phyloP scores from a whole-genome alignment of 1,284 basidiomycete genomes.

The Chalciporus sp. region DNA sequence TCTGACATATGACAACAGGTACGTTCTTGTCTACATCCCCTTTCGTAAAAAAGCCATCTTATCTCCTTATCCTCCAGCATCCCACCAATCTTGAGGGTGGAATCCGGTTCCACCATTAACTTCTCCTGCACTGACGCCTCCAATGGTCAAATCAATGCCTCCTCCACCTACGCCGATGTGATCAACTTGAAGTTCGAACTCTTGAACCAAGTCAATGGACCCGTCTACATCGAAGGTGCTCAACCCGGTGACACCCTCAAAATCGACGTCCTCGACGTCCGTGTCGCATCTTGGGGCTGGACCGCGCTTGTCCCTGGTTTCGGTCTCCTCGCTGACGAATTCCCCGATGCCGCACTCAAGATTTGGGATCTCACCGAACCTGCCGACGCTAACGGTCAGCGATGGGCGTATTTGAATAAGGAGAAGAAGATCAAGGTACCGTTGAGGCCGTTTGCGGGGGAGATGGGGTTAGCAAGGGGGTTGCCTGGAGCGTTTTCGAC shows the following conservation, averaged over 20 bases:
- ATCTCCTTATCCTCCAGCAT: constrained; percentile 39
- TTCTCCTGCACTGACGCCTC: constrained; percentile 66
- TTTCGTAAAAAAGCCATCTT: background rate
- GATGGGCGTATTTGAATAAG: constrained; percentile 51
- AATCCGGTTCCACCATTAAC: constrained; percentile 55
- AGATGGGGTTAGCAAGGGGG: constrained; percentile 66
- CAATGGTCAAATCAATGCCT: constrained; percentile 57
- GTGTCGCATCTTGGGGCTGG: constrained; percentile 63
- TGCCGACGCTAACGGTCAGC: constrained; percentile 34
- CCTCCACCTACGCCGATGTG: constrained; percentile 42
- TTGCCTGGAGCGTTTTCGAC: constrained; percentile 55
- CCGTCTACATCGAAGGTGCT: constrained; percentile 53
- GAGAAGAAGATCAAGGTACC: constrained; percentile 49
- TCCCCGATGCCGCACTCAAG: constrained; percentile 50
- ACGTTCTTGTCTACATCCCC: constrained; percentile 1
- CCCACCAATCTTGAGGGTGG: constrained; percentile 47
- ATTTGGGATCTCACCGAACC: constrained; percentile 47
- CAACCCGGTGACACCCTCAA: constrained; percentile 58
- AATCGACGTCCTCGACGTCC: constrained; percentile 54
- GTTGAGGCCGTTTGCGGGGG: constrained; percentile 59
- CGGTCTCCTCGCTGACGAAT: constrained; percentile 60
- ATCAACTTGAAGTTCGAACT: constrained; percentile 45
- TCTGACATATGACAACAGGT: constrained; percentile 64
- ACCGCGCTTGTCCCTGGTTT: constrained; percentile 60
- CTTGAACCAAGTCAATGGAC: constrained; percentile 61